A percentile compares a stretch with the other conserved stretches of the same genome.
These are phyloP conservation scores for Thoreauomyces humboldtii DNA, from an alignment of 192 early-diverging fungal genomes.

Conservation along the genomic window DNA sequence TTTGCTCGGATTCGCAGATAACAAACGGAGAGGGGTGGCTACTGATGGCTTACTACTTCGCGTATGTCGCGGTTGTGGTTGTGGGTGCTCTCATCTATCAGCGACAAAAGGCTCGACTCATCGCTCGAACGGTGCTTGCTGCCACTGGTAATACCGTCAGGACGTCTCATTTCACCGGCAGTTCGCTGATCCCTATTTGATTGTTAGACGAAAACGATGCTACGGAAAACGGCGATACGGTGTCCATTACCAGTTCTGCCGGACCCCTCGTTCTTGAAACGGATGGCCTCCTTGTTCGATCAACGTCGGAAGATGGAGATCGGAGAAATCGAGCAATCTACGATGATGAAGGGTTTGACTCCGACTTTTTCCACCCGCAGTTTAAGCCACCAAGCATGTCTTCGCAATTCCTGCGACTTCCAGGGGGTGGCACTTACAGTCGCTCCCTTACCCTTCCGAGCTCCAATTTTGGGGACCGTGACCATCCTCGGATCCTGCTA, in stretches of 20 bases:
- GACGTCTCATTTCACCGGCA: too few relatives aligned
- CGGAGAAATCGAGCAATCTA: neutral
- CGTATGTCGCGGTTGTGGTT: constrained; percentile 63
- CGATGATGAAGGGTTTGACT: constrained; percentile 30
- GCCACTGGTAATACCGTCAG: too few relatives aligned
- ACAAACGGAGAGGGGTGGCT: constrained; percentile 52
- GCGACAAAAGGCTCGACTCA: constrained; percentile 12
- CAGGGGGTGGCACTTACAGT: neutral
- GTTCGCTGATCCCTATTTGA: too few relatives aligned
- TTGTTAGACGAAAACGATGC: too few relatives aligned
- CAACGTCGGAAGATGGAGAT: neutral
- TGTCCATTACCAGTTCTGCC: neutral
- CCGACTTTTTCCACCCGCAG: constrained; percentile 32
- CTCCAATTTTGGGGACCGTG: neutral
- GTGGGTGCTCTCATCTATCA: constrained; percentile 46
- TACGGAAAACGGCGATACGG: too few relatives aligned
- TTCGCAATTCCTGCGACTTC: neutral
- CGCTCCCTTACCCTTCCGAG: neutral
- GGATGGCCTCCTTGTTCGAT: neutral
- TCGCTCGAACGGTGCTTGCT: too few relatives aligned
- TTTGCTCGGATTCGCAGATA: constrained; percentile 57
- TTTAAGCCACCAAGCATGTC: constrained; percentile 12
- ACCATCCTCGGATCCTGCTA: neutral
- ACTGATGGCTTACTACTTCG: constrained; percentile 56
- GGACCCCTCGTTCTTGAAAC: constrained; percentile 25